These are phyloP conservation scores for Lentithecium fluviatile DNA, from an alignment of 495 filamentous ascomycete genomes.

Conservation along the genomic window DNA sequence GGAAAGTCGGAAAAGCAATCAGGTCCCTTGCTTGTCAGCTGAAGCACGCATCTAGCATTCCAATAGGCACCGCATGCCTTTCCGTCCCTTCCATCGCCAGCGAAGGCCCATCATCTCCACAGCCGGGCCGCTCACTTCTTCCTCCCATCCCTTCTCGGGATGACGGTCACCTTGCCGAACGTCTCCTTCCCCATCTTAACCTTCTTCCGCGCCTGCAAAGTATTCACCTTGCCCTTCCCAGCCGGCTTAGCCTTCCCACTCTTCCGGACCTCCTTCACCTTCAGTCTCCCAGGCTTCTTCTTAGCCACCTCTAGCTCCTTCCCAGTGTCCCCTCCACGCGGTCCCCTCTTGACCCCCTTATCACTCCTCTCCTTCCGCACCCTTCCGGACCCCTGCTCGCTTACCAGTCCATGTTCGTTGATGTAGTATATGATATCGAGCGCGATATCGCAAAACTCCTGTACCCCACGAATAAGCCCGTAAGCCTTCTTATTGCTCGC, in stretches of 20 bases:
- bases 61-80: too few species aligned
- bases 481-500: neutral
- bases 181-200: neutral
- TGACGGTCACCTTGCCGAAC: neutral
- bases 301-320: neutral
- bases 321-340: neutral
- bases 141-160: neutral
- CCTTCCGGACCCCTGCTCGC: neutral
- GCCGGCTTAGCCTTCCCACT: neutral
- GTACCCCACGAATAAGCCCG: conserved; percentile 15
- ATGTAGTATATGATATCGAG: conserved; percentile 15
- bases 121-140: too few species aligned
- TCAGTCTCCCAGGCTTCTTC: too few species aligned
- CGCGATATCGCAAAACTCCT: conserved; percentile 27
- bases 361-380: conserved; percentile 7
- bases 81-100: too few species aligned
- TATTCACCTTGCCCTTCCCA: neutral
- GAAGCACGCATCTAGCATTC: too few species aligned
- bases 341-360: conserved; percentile 22
- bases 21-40: too few species aligned
- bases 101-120: too few species aligned
- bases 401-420: conserved; percentile 18
- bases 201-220: conserved; percentile 3
- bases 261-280: neutral
- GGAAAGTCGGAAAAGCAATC: too few species aligned